Evolutionary conservation across 805 yeast species (phyloP).

Genomic region (Tetrapisispora namnaoensis): DNA sequence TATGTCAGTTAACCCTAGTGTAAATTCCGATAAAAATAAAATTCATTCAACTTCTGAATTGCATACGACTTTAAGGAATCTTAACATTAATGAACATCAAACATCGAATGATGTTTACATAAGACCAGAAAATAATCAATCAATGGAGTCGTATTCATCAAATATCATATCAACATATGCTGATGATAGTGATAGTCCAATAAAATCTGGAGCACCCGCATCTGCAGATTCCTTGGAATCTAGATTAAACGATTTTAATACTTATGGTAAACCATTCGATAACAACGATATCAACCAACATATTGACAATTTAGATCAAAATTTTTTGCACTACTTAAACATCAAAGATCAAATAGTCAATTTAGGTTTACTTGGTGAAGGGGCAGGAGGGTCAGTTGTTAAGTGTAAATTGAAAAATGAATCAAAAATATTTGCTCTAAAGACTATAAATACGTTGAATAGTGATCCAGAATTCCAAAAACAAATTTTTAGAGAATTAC

Average conservation of each 20-base stretch:
- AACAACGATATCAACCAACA: constrained; percentile 20
- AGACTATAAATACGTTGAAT: constrained; percentile 36
- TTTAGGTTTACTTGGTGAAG: constrained; percentile 76
- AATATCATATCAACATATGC: constrained; percentile 19
- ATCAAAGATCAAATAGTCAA: constrained; percentile 54
- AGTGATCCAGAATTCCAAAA: constrained; percentile 74
- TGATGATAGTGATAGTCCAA: constrained; percentile 7
- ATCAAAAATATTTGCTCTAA: constrained; percentile 69
- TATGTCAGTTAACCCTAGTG: background rate
- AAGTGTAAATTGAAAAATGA: constrained; percentile 60
- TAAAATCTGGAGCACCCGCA: background rate
- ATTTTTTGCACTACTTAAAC: constrained; percentile 56
- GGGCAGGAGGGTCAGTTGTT: constrained; percentile 85
- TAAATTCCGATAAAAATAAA: background rate
- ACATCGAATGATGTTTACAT: constrained; percentile 5
- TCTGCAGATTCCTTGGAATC: background rate
- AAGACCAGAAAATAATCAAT: constrained; percentile 8
- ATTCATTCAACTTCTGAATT: background rate
- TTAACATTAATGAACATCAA: background rate
- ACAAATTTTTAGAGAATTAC: constrained; percentile 84
- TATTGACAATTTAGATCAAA: constrained; percentile 53
- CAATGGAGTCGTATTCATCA: constrained; percentile 21
- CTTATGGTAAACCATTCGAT: background rate
- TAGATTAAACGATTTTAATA: background rate
- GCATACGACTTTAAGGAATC: constrained; percentile 1